Base-by-base conservation (phyloP, 768 basidiomycete genomes). In the Mycena sanguinolenta region DNA sequence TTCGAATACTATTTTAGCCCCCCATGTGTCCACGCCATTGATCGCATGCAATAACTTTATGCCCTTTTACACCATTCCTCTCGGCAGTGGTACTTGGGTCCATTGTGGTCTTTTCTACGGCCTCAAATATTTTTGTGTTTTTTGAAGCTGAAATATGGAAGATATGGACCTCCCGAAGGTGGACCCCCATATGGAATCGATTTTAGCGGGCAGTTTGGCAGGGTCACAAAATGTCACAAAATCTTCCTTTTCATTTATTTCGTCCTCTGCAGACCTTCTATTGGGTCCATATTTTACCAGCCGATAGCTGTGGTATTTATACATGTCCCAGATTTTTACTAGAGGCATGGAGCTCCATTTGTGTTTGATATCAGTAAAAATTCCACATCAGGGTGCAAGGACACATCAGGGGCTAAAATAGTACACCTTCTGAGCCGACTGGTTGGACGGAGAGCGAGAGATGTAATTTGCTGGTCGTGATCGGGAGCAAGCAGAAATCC, bases 331-430 rank as follows among this genome's bases (percentile, higher is more conserved):
- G 17, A 55, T 36, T 55, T 55, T 55, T 36, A 8, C 58, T 36
- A 7, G 58, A 39, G 23, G 38, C 2, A 58, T 42, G 23, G 59
- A 25, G 14, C 27, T 60, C 39, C 28, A 34, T 46, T 28, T 46
- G 28, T 19, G 44, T n/a, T 16, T 27, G 42, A 39, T 19, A 60
- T 59, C 28, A 49, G 3, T 9, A 49, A 60, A 46, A 46, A 60
- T 34, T 60, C 42, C 39, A 60, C 59, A 44, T 60, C 44, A 46
- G 59, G 44, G 44, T 60, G 42, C 42, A 44, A 46, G 44, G 59
- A 46, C 59, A 58, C 34, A 58, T 58, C 36, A 38, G 36, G 53
- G 30, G 53, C 25, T 54, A 17, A 54, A 54, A 39, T 39, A 39
- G 39, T 39, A 39, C n/a, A n/a, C n/a, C n/a, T n/a, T n/a, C n/a